Percentiles rank a stretch among this genome's conserved stretches.
These are phyloP conservation scores for Puccinia brachypodii DNA, from an alignment of 1,284 basidiomycete genomes.

Conservation along the genomic window DNA sequence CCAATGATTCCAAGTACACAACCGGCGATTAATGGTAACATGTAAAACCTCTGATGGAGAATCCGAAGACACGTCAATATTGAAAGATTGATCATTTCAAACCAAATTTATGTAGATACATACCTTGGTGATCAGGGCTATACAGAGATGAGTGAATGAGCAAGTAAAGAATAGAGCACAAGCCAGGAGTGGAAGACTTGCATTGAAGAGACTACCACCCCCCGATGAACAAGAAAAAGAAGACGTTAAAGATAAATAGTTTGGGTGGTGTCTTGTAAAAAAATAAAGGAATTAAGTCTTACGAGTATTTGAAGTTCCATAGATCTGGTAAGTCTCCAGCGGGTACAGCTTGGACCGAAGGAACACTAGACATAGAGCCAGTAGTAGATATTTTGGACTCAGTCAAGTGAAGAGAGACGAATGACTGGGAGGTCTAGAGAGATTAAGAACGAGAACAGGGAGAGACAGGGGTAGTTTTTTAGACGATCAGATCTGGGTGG, in stretches of 20 bases:
- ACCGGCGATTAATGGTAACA: conserved; percentile 16
- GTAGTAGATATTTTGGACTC: too few relatives aligned
- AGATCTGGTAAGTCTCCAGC: not conserved
- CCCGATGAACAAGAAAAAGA: not conserved
- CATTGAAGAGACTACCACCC: conserved; percentile 28
- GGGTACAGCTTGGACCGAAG: not conserved
- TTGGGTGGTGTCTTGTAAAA: not conserved
- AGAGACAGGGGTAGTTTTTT: too few relatives aligned
- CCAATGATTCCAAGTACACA: not conserved
- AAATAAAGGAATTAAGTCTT: not conserved
- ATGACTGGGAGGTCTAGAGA: too few relatives aligned
- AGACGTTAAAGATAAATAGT: not conserved
- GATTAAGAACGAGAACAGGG: too few relatives aligned
- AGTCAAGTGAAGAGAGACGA: too few relatives aligned
- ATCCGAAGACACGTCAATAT: too few relatives aligned
- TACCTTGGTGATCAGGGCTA: conserved; percentile 19
- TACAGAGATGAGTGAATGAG: conserved; percentile 6
- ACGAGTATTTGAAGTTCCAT: conserved; percentile 22
- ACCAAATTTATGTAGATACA: too few relatives aligned
- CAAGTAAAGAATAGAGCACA: conserved; percentile 13
- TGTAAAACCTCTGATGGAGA: conserved; percentile 27
- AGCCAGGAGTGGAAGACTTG: conserved; percentile 13
- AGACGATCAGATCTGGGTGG: too few relatives aligned
- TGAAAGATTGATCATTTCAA: too few relatives aligned
- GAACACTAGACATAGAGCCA: too few relatives aligned